Percentiles rank a stretch among this genome's conserved stretches.
phyloP scores from a whole-genome alignment of 1,284 basidiomycete genomes.

The Fistulinella cinereoalba region DNA sequence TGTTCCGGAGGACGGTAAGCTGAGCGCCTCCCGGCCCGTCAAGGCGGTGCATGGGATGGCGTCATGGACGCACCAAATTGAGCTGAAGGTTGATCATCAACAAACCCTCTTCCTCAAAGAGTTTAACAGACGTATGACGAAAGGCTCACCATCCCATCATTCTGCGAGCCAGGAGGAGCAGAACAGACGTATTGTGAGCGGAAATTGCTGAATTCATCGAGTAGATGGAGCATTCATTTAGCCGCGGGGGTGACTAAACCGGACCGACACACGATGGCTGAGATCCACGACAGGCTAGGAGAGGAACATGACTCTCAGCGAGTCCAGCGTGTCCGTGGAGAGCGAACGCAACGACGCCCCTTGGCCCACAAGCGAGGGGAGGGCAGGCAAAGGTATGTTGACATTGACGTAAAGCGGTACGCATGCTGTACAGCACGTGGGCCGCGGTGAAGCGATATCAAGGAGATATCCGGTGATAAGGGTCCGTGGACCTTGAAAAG shows the following conservation, averaged over 20 bases:
- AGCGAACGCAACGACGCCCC: slow-evolving; percentile 19
- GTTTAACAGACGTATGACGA: slow-evolving; percentile 27
- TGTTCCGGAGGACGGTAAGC: slow-evolving; percentile 30
- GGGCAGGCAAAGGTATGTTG: slow-evolving; percentile 33
- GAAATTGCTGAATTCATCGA: slow-evolving; percentile 29
- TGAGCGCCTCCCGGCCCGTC: slow-evolving; percentile 27
- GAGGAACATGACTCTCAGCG: slow-evolving; percentile 14
- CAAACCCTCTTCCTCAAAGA: slow-evolving; percentile 32
- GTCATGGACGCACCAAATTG: slow-evolving; percentile 23
- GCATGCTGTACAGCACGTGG: slow-evolving; percentile 24
- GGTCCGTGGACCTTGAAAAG: slow-evolving; percentile 22
- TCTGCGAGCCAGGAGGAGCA: slow-evolving; percentile 7
- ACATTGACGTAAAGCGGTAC: slow-evolving; percentile 30
- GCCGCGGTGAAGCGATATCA: slow-evolving; percentile 17
- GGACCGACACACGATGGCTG: slow-evolving; percentile 6
- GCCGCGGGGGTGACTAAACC: slow-evolving; percentile 6
- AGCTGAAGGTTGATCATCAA: slow-evolving; percentile 29
- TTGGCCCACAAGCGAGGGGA: slow-evolving; percentile 33
- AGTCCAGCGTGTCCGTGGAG: slow-evolving; percentile 29
- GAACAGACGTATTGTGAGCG: slow-evolving; percentile 12
- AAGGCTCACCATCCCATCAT: slow-evolving; percentile 12
- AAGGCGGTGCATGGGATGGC: slow-evolving; percentile 24
- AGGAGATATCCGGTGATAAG: slow-evolving; percentile 31
- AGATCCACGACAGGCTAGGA: slow-evolving; percentile 15
- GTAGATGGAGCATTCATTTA: slow-evolving; percentile 21